These are phyloP conservation scores for Cryphonectria radicalis DNA, from an alignment of 2,329 filamentous ascomycete species.

Conservation along the genomic window DNA sequence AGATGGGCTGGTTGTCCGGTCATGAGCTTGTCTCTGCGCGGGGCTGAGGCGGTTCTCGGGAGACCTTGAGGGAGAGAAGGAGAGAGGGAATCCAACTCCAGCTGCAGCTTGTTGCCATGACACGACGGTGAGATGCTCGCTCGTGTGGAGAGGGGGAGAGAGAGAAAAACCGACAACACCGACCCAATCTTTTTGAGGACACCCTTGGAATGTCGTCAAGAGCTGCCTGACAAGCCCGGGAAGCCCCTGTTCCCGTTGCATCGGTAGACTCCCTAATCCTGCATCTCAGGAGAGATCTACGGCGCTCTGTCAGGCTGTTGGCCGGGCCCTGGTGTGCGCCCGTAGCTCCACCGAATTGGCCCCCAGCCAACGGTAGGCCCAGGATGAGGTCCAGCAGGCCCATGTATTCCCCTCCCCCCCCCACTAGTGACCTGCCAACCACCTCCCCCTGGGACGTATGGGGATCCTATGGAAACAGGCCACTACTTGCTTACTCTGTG, in stretches of 20 bases:
- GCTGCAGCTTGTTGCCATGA: not conserved
- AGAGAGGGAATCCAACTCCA: not conserved
- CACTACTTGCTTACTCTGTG: slow-evolving; percentile 13
- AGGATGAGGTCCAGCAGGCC: slow-evolving; percentile 6
- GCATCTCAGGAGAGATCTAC: slow-evolving; percentile 10
- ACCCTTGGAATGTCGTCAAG: slow-evolving; percentile 19
- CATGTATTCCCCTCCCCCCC: not conserved
- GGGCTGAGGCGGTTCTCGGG: too few relatives aligned
- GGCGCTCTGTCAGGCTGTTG: slow-evolving; percentile 20
- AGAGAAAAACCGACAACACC: not conserved
- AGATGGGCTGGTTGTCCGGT: too few relatives aligned
- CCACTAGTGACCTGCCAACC: slow-evolving; percentile 19
- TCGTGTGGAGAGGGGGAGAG: not conserved
- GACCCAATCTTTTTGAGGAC: not conserved
- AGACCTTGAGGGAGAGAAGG: too few relatives aligned
- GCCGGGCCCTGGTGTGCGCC: not conserved
- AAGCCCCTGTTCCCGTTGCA: slow-evolving; percentile 21
- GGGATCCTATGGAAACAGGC: not conserved
- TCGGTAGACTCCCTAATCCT: slow-evolving; percentile 5
- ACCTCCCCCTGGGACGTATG: not conserved
- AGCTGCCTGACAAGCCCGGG: slow-evolving; percentile 26
- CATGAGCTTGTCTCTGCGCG: too few relatives aligned
- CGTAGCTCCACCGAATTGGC: slow-evolving; percentile 6
- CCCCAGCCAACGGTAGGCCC: slow-evolving; percentile 26
- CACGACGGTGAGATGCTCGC: not conserved